Percentiles rank a stretch among this genome's conserved stretches.
Evolutionary conservation across 805 yeast species (phyloP).

Genomic region (Dipodascus geniculatus): DNA sequence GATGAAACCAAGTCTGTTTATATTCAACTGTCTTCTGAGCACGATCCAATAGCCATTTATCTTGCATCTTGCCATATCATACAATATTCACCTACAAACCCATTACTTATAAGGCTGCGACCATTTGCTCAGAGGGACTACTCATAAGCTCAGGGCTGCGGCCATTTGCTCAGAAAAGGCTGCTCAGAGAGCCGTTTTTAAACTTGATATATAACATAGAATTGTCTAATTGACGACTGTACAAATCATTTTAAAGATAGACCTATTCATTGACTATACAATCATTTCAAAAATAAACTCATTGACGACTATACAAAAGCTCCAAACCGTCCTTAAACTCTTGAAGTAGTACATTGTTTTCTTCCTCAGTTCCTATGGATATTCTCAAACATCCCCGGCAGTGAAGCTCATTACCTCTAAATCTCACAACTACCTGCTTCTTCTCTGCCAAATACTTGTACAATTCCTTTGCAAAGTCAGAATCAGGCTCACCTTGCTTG

Average conservation of each 20-base stretch:
- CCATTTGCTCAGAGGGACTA: neutral
- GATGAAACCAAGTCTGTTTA: neutral
- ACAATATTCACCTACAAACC: neutral
- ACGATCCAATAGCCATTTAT: neutral
- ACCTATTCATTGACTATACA: no score
- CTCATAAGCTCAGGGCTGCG: no score
- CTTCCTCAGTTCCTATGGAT: slow-evolving; percentile 74
- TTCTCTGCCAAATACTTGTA: slow-evolving; percentile 62
- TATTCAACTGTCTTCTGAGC: neutral
- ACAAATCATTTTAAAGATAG: no score
- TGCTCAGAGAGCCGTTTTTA: no score
- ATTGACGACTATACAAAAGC: neutral
- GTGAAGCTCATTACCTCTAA: slow-evolving; percentile 81
- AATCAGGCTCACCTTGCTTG: slow-evolving; percentile 50
- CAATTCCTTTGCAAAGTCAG: slow-evolving; percentile 50
- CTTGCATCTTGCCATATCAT: neutral
- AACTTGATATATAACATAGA: no score
- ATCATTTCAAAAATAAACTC: no score
- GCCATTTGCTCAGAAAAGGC: no score
- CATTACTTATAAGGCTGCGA: neutral
- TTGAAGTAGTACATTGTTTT: slow-evolving; percentile 47
- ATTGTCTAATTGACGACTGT: no score
- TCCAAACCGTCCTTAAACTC: slow-evolving; percentile 32
- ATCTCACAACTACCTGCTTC: slow-evolving; percentile 75
- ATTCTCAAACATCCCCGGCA: slow-evolving; percentile 82